A percentile compares a stretch with the other conserved stretches of the same genome.
These are phyloP conservation scores for Orbilia ellipsospora DNA, from an alignment of 2,329 filamentous ascomycete species.

Conservation along the genomic window DNA sequence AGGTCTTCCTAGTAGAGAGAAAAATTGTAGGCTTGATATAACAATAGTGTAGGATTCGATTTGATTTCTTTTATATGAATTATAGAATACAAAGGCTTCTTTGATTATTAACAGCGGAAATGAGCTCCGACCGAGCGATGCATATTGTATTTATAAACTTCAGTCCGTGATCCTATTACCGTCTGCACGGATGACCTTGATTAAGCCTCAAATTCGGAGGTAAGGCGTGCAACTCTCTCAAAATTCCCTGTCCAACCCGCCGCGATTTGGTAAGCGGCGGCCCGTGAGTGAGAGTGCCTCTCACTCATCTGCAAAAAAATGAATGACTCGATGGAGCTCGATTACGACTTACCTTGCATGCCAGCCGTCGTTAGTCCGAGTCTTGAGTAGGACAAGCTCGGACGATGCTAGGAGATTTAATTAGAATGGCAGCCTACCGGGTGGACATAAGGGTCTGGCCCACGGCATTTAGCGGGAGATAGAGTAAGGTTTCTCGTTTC, in stretches of 20 bases:
- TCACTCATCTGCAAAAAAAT: not conserved
- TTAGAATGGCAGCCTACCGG: constrained; percentile 40
- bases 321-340: constrained; percentile 1
- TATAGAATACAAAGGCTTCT: not conserved
- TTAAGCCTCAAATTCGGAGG: constrained; percentile 49
- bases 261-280: constrained; percentile 52
- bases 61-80: not conserved
- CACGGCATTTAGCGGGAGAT: constrained; percentile 50
- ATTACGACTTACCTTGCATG: constrained; percentile 1
- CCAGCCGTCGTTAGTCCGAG: not conserved
- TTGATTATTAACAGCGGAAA: not conserved
- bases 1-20: not conserved
- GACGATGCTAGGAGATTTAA: constrained; percentile 35
- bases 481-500: constrained; percentile 22
- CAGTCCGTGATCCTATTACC: not conserved
- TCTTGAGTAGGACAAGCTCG: not conserved
- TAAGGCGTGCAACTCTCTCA: constrained; percentile 42
- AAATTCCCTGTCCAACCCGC: constrained; percentile 35
- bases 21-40: not conserved
- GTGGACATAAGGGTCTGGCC: constrained; percentile 32
- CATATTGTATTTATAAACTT: constrained; percentile 27
- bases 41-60: not conserved
- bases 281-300: constrained; percentile 12
- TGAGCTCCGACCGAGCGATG: not conserved
- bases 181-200: constrained; percentile 18